Percentiles rank a stretch among this genome's conserved stretches.
Evolutionary conservation across 164 flowering plant species (phyloP).

Genomic region (Protea cynaroides): DNA sequence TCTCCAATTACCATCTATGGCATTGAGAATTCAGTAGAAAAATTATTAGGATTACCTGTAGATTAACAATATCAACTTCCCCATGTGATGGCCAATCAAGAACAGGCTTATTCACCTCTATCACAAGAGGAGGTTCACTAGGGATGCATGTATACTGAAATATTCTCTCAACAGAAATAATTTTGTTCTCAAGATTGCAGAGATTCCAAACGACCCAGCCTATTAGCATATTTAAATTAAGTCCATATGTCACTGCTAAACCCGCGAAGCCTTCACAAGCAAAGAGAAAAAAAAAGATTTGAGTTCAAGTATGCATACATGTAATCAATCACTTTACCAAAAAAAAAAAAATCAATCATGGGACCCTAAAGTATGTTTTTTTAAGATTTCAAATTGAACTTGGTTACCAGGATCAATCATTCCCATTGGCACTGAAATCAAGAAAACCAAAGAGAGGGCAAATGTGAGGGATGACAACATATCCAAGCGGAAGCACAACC

Average conservation of each 20-base stretch:
- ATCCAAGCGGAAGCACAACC: conserved; percentile 45
- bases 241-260: conserved; percentile 45
- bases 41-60: no score
- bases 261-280: conserved; percentile 36
- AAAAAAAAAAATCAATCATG: no score
- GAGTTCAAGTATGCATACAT: no score
- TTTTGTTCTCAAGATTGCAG: conserved; percentile 44
- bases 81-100: conserved; percentile 14
- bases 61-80: no score
- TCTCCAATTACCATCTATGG: no score
- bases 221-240: conserved; percentile 34
- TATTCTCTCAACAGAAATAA: conserved; percentile 39
- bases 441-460: conserved; percentile 14
- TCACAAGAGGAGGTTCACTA: conserved; percentile 24
- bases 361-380: no score
- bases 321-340: no score
- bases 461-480: conserved; percentile 23
- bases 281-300: no score
- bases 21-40: no score
- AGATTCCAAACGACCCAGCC: conserved; percentile 30
- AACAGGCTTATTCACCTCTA: conserved; percentile 22
- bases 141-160: conserved; percentile 25
- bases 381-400: no score
- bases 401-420: no score
- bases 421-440: background rate